Evolutionary conservation across 768 basidiomycete species (phyloP).

Genomic region (Serendipita sp.): DNA sequence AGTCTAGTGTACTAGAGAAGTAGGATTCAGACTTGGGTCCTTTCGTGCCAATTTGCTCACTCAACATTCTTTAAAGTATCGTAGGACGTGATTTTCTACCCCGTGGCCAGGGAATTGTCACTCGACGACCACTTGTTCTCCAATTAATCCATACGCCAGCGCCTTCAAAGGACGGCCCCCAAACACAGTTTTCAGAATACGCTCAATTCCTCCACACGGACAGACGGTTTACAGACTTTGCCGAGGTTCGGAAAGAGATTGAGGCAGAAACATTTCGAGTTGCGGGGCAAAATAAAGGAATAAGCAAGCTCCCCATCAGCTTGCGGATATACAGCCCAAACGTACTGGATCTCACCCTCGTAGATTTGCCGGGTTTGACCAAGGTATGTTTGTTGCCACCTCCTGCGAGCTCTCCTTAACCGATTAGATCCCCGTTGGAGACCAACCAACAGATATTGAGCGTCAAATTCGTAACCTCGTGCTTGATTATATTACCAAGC

Average conservation of each 20-base stretch:
- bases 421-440: slow-evolving; percentile 76
- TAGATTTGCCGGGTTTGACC: slow-evolving; percentile 92
- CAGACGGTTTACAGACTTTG: slow-evolving; percentile 91
- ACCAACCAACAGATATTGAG: slow-evolving; percentile 97
- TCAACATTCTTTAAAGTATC: slow-evolving; percentile 37
- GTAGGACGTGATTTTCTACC: slow-evolving; percentile 88
- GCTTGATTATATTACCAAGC: slow-evolving; percentile 91
- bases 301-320: slow-evolving; percentile 90
- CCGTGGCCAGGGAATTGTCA: slow-evolving; percentile 87
- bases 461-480: slow-evolving; percentile 88
- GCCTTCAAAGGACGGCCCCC: slow-evolving; percentile 24
- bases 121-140: slow-evolving; percentile 84
- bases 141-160: slow-evolving; percentile 88
- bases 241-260: slow-evolving; percentile 88
- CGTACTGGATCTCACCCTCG: slow-evolving; percentile 88
- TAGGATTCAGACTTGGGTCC: slow-evolving; percentile 25
- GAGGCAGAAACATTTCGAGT: slow-evolving; percentile 96
- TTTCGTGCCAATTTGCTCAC: background rate
- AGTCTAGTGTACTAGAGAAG: slow-evolving; percentile 95
- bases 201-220: slow-evolving; percentile 95
- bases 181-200: slow-evolving; percentile 58
- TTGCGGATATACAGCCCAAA: slow-evolving; percentile 91
- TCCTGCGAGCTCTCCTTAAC: background rate
- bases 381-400: slow-evolving; percentile 42
- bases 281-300: slow-evolving; percentile 97